A percentile compares a stretch with the other conserved stretches of the same genome.
These are phyloP conservation scores for Saccharomyces hybrid DNA, from an alignment of 1,139 yeast genomes.

Conservation along the genomic window DNA sequence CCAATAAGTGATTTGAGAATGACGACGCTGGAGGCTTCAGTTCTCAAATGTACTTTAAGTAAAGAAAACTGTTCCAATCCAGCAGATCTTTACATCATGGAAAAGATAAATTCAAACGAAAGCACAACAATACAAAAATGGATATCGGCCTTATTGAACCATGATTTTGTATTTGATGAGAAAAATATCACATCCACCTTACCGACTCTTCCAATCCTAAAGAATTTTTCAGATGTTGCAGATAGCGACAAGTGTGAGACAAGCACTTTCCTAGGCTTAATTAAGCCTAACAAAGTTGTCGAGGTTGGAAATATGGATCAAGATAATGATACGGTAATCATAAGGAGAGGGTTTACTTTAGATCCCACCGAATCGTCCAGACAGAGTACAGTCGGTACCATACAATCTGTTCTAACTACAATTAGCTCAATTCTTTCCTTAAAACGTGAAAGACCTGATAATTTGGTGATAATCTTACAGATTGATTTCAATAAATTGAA, in stretches of 20 bases:
- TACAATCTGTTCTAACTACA: constrained; percentile 19
- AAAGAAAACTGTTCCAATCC: constrained; percentile 1
- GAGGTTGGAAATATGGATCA: constrained; percentile 13
- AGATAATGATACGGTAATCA: constrained; percentile 15
- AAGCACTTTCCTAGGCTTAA: constrained; percentile 16
- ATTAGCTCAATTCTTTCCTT: constrained; percentile 27
- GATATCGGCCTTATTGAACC: constrained; percentile 28
- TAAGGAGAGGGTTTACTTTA: constrained; percentile 19
- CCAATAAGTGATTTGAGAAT: constrained; percentile 13
- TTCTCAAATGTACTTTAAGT: constrained; percentile 13
- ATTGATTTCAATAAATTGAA: constrained; percentile 18
- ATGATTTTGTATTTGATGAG: constrained; percentile 18
- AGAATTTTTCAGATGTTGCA: constrained; percentile 6
- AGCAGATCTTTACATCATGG: constrained; percentile 7
- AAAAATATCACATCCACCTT: constrained; percentile 25
- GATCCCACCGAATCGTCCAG: constrained; percentile 1
- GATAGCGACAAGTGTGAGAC: neutral
- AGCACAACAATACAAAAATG: constrained; percentile 17
- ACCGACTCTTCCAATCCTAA: constrained; percentile 19
- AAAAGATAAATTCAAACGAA: constrained; percentile 5
- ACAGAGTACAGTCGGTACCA: constrained; percentile 8
- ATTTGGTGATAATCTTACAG: constrained; percentile 26
- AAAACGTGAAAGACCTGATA: constrained; percentile 24
- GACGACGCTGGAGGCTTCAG: constrained; percentile 21
- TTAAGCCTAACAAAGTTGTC: constrained; percentile 14